Evolutionary conservation across 2,329 filamentous ascomycete species (phyloP).

Genomic region (Clonostachys solani): DNA sequence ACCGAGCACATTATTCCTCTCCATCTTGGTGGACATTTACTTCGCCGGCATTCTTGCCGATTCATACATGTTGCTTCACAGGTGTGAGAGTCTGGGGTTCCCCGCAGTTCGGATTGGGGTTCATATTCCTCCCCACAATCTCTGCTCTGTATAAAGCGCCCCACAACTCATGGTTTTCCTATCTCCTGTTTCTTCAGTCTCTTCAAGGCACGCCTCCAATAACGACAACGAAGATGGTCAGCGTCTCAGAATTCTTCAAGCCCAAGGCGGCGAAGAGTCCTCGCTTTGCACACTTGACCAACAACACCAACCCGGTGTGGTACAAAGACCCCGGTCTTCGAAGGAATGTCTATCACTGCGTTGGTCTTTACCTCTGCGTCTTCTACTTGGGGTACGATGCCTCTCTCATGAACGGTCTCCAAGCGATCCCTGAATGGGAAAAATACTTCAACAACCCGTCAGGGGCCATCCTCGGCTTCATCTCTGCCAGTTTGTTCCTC

Average conservation of each 20-base stretch:
- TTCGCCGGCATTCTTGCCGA: too few species aligned
- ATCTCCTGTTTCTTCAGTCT: too few species aligned
- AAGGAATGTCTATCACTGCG: slow-evolving; percentile 3
- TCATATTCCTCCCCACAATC: too few species aligned
- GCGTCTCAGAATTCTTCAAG: not conserved
- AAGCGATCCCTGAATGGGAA: slow-evolving; percentile 6
- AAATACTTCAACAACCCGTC: slow-evolving; percentile 17
- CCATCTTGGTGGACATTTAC: too few species aligned
- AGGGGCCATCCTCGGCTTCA: slow-evolving; percentile 15
- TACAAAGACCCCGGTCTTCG: slow-evolving; percentile 1
- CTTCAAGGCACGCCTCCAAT: too few species aligned
- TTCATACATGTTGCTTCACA: too few species aligned
- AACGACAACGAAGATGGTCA: too few species aligned
- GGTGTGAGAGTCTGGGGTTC: too few species aligned
- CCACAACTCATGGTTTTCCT: too few species aligned
- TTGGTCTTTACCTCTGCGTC: slow-evolving; percentile 4
- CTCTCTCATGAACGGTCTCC: slow-evolving; percentile 7
- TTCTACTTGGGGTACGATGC: slow-evolving; percentile 6
- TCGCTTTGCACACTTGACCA: not conserved
- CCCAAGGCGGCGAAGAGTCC: slow-evolving; percentile 1
- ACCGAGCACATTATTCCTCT: too few species aligned
- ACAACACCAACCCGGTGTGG: slow-evolving; percentile 3
- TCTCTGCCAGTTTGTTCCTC: slow-evolving; percentile 35
- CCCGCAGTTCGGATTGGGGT: too few species aligned
- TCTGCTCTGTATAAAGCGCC: too few species aligned